Evolutionary conservation across 2,329 filamentous ascomycete species (phyloP).

Genomic region (Paecilomyces fulvus): DNA sequence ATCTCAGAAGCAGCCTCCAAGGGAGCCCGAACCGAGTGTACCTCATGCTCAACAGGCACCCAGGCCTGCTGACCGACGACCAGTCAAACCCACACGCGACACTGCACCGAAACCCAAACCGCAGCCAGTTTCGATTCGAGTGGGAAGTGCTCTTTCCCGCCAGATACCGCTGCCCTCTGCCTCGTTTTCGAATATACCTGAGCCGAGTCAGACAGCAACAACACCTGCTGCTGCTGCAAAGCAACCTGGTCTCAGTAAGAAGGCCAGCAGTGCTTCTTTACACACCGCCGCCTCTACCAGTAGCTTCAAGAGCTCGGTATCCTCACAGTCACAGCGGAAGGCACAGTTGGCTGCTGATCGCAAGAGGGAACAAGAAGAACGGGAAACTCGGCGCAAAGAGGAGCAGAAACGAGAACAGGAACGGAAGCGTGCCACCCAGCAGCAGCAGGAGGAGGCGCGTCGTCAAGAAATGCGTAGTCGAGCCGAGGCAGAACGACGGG

Average conservation of each 20-base stretch:
- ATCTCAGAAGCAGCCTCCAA: slow-evolving; percentile 18
- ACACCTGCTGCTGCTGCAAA: slow-evolving; percentile 41
- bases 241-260: slow-evolving; percentile 45
- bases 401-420: slow-evolving; percentile 77
- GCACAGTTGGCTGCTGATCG: slow-evolving; percentile 67
- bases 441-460: slow-evolving; percentile 49
- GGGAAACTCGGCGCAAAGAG: slow-evolving; percentile 66
- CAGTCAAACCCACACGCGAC: slow-evolving; percentile 37
- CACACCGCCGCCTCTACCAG: slow-evolving; percentile 45
- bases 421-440: slow-evolving; percentile 58
- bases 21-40: slow-evolving; percentile 20
- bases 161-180: slow-evolving; percentile 38
- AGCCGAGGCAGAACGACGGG: slow-evolving; percentile 44
- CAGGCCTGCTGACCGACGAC: slow-evolving; percentile 33
- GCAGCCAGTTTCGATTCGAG: slow-evolving; percentile 41
- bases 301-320: slow-evolving; percentile 57
- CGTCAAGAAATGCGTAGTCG: slow-evolving; percentile 54
- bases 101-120: slow-evolving; percentile 36
- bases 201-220: slow-evolving; percentile 39
- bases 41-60: slow-evolving; percentile 11
- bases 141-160: slow-evolving; percentile 40
- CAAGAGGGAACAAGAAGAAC: slow-evolving; percentile 76
- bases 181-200: slow-evolving; percentile 51
- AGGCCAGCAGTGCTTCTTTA: slow-evolving; percentile 58
- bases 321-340: slow-evolving; percentile 56